Evolutionary conservation across 768 basidiomycete genomes (phyloP).

Genomic region (Psilocybe sp.): DNA sequence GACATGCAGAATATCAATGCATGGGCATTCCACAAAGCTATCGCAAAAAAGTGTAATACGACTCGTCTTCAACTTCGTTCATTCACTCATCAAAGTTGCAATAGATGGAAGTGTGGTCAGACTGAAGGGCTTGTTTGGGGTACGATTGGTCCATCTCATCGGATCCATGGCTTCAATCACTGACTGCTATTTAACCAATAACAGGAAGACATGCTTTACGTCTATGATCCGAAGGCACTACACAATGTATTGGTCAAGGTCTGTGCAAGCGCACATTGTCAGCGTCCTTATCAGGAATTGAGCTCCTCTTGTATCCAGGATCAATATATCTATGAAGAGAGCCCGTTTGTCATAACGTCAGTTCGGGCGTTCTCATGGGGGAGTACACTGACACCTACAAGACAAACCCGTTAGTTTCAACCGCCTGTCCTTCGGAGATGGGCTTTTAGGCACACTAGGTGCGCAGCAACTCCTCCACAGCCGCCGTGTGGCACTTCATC

Average conservation of each 20-base stretch:
- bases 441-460: slow-evolving; percentile 18
- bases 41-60: slow-evolving; percentile 30
- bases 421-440: slow-evolving; percentile 14
- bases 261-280: background rate
- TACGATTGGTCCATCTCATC: slow-evolving; percentile 13
- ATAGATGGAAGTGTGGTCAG: slow-evolving; percentile 30
- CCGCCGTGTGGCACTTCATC: background rate
- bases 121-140: slow-evolving; percentile 33
- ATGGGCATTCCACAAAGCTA: slow-evolving; percentile 34
- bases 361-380: background rate
- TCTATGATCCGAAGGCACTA: slow-evolving; percentile 43
- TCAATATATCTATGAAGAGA: slow-evolving; percentile 30
- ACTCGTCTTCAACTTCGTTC: background rate
- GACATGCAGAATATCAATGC: slow-evolving; percentile 29
- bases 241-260: slow-evolving; percentile 46
- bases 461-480: background rate
- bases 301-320: slow-evolving; percentile 17
- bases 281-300: background rate
- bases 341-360: slow-evolving; percentile 22
- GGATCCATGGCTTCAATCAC: background rate
- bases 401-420: slow-evolving; percentile 8
- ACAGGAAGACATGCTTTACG: slow-evolving; percentile 32
- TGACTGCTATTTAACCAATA: background rate
- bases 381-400: background rate
- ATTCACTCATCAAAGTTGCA: background rate